Evolutionary conservation across 257 asterid species (phyloP).

Genomic region (Gardenia jasminoides): DNA sequence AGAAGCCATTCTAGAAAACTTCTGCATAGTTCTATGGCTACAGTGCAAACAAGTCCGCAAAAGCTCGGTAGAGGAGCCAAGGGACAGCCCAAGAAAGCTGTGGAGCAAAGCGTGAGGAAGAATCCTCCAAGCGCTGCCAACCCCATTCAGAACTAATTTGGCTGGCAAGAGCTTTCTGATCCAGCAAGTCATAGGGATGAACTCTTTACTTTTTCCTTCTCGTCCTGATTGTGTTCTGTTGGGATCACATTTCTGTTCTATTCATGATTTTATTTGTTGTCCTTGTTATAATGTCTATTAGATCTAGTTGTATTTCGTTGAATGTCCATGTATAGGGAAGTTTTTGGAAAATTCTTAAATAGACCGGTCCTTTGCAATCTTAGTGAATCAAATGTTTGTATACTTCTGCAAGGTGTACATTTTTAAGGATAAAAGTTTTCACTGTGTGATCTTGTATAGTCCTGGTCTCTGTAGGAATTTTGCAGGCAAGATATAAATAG

Average conservation of each 20-base stretch:
- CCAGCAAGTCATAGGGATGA: not conserved
- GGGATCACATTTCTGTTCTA: not conserved
- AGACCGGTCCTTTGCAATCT: not conserved
- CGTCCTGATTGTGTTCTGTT: not conserved
- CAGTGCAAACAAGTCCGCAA: conserved; percentile 11
- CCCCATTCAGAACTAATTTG: conserved; percentile 29
- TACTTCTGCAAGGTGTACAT: not conserved
- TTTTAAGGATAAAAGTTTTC: not conserved
- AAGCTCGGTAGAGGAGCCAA: conserved; percentile 4
- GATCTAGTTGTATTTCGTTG: not conserved
- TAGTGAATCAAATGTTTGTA: not conserved
- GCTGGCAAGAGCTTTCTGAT: not conserved
- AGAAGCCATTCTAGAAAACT: conserved; percentile 22
- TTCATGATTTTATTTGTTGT: not conserved
- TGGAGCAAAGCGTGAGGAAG: conserved; percentile 38
- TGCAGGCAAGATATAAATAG: not conserved
- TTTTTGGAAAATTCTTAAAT: too few species aligned
- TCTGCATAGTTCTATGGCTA: conserved; percentile 4
- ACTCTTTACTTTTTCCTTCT: too few species aligned
- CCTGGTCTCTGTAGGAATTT: not conserved
- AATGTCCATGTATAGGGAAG: not conserved
- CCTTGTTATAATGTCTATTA: not conserved
- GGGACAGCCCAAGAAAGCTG: conserved; percentile 40
- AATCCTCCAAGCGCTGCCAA: conserved; percentile 24
- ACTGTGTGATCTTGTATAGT: not conserved